These are phyloP conservation scores for Baudoinia panamericana DNA, from an alignment of 495 filamentous ascomycete genomes.

Conservation along the genomic window DNA sequence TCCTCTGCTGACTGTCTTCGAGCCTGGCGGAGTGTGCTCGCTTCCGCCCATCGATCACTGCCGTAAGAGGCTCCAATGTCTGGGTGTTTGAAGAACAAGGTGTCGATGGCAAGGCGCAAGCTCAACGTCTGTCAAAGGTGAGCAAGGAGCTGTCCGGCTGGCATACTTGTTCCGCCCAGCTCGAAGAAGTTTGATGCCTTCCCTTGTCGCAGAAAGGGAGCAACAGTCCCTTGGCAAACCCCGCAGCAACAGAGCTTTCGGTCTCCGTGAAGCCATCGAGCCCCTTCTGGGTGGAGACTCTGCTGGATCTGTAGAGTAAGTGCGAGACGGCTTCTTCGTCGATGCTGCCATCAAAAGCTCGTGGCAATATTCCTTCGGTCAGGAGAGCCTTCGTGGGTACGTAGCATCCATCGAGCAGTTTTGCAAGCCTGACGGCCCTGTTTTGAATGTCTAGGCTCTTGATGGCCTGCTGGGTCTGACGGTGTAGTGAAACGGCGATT, in stretches of 20 bases:
- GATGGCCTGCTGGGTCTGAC: not conserved
- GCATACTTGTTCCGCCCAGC: slow-evolving; percentile 35
- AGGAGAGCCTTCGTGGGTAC: slow-evolving; percentile 25
- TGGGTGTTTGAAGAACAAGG: slow-evolving; percentile 31
- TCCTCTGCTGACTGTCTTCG: slow-evolving; percentile 2
- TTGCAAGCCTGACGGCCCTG: slow-evolving; percentile 1
- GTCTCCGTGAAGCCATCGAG: slow-evolving; percentile 11
- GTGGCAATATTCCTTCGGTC: slow-evolving; percentile 24
- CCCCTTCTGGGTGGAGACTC: not conserved
- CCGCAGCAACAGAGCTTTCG: slow-evolving; percentile 23
- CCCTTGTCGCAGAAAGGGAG: slow-evolving; percentile 22
- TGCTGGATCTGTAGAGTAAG: slow-evolving; percentile 8
- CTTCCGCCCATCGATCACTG: slow-evolving; percentile 22
- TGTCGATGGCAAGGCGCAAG: slow-evolving; percentile 29
- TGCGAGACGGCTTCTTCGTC: slow-evolving; percentile 22
- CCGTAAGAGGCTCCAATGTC: slow-evolving; percentile 23
- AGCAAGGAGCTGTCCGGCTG: slow-evolving; percentile 33
- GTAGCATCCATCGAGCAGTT: slow-evolving; percentile 24
- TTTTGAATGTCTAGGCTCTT: not conserved
- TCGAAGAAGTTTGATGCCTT: slow-evolving; percentile 32
- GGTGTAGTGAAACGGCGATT: not conserved
- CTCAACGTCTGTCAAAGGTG: slow-evolving; percentile 29
- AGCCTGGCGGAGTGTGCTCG: no score
- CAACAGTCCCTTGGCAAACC: slow-evolving; percentile 26
- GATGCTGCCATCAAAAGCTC: slow-evolving; percentile 19